phyloP scores from a whole-genome alignment of 352 stramenopile species.

The Phytophthora pinifolia region DNA sequence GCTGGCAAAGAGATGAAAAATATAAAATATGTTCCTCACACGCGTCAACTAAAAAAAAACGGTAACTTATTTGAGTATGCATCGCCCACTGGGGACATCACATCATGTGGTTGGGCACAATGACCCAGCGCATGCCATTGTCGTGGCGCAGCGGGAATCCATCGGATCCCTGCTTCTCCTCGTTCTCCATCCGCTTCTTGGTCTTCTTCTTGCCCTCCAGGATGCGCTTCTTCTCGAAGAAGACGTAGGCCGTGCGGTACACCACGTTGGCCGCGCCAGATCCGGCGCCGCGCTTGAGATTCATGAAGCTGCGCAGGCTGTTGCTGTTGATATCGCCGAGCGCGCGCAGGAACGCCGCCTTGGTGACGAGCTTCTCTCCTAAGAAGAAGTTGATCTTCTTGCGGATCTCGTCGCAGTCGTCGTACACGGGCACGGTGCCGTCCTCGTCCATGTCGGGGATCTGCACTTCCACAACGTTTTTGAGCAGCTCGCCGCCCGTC shows the following conservation, averaged over 20 bases:
- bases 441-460: constrained; percentile 27
- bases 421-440: constrained; percentile 45
- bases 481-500: constrained; percentile 31
- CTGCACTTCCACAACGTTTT: constrained; percentile 38
- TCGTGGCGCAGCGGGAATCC: constrained; percentile 26
- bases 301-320: constrained; percentile 50
- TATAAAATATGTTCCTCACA: constrained; percentile 32
- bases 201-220: constrained; percentile 41
- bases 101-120: constrained; percentile 2
- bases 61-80: neutral
- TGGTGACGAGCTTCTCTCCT: constrained; percentile 37
- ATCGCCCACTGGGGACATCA: too few relatives aligned
- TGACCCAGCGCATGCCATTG: constrained; percentile 23
- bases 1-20: constrained; percentile 11
- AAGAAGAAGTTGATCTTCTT: constrained; percentile 49
- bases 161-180: constrained; percentile 10
- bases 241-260: constrained; percentile 48
- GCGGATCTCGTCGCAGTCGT: constrained; percentile 58
- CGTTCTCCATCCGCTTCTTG: constrained; percentile 43
- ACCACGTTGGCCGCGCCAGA: constrained; percentile 52
- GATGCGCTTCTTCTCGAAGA: constrained; percentile 62
- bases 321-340: constrained; percentile 48
- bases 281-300: constrained; percentile 40
- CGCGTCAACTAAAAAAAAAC: too few relatives aligned
- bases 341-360: constrained; percentile 37